Percentiles rank a stretch among this genome's conserved stretches.
These are phyloP conservation scores for Castanospermum australe DNA, from an alignment of 306 rosid species.

Conservation along the genomic window DNA sequence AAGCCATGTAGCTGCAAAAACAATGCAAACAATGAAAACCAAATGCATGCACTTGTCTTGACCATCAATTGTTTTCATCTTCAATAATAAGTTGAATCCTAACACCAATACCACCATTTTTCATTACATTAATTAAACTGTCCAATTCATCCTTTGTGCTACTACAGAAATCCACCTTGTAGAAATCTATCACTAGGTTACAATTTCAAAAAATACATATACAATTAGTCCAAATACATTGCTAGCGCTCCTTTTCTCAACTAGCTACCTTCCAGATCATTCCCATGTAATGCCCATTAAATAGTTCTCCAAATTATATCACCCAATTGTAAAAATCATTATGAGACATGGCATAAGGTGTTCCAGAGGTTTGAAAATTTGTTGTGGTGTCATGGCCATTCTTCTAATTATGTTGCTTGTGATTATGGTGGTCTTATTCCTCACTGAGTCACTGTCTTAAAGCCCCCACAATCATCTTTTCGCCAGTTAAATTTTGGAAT, in stretches of 20 bases:
- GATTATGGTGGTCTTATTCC: constrained; percentile 18
- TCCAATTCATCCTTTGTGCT: not conserved
- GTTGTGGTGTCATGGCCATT: constrained; percentile 6
- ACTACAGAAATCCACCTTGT: too few relatives aligned
- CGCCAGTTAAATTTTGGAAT: not conserved
- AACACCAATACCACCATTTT: not conserved
- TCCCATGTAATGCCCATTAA: too few relatives aligned
- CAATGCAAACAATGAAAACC: not conserved
- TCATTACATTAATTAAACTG: not conserved
- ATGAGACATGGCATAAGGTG: not conserved
- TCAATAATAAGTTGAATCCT: not conserved
- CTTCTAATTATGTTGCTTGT: constrained; percentile 10
- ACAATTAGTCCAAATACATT: not conserved
- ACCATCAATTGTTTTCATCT: not conserved
- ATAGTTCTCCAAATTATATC: too few relatives aligned
- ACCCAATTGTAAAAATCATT: not conserved
- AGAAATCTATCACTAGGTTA: not conserved
- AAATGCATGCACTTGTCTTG: not conserved
- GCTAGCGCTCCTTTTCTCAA: too few relatives aligned
- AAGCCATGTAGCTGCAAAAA: not conserved
- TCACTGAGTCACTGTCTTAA: constrained; percentile 27
- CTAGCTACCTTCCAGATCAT: too few relatives aligned
- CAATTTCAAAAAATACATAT: not conserved
- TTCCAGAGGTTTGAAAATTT: constrained; percentile 30
- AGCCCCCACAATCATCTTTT: constrained; percentile 17